Percentiles rank a stretch among this genome's conserved stretches.
phyloP scores from a whole-genome alignment of 2,329 filamentous ascomycete species.

The Sporothrix mexicana region DNA sequence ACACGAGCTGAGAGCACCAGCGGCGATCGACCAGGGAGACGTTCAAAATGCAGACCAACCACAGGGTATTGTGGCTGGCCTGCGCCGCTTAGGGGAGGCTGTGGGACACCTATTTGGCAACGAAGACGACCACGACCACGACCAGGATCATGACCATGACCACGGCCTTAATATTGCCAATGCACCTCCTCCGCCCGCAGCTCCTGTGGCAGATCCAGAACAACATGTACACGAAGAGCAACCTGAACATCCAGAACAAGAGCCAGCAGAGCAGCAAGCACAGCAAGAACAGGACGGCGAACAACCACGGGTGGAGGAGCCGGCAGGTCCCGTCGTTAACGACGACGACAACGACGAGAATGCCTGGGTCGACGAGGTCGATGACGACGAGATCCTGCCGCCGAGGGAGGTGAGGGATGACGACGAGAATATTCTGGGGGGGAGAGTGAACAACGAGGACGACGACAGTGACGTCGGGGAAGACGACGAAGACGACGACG shows the following conservation, averaged over 20 bases:
- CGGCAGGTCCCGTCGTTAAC: too few species aligned
- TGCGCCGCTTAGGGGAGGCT: neutral
- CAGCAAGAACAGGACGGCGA: neutral
- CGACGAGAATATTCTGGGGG: neutral
- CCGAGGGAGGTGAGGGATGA: neutral
- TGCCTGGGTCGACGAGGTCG: neutral
- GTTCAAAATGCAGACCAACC: neutral
- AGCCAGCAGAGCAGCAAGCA: too few species aligned
- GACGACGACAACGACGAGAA: neutral
- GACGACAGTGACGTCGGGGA: slow-evolving; percentile 38
- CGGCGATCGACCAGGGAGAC: neutral
- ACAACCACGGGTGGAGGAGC: too few species aligned
- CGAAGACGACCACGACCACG: neutral
- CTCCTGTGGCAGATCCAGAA: neutral
- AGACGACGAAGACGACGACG: slow-evolving; percentile 40
- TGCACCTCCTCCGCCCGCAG: too few species aligned
- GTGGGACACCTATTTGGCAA: neutral
- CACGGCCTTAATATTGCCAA: neutral
- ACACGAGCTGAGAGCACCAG: neutral
- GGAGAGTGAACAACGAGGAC: slow-evolving; percentile 36
- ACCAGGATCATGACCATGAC: neutral
- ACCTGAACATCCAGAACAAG: neutral
- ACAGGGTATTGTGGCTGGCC: neutral
- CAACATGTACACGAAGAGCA: slow-evolving; percentile 17
- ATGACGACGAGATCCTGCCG: slow-evolving; percentile 22